Conservation (phyloP, 768 basidiomycete genomes). For the Chalciporus sphaerocephalus region DNA sequence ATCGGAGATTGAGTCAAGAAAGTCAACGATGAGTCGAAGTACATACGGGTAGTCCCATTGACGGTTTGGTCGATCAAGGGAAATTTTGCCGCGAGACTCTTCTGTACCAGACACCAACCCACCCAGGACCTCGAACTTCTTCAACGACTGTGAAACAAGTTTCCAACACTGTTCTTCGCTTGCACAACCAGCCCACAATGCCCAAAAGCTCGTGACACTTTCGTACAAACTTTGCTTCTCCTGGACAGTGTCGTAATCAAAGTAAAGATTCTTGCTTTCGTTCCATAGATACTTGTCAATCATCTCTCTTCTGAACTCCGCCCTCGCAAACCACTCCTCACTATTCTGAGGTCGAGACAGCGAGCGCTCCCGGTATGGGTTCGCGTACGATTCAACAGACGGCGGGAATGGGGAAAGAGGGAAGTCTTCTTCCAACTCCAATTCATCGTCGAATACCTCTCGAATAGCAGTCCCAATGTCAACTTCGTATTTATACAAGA, state of each 20-base stretch:
- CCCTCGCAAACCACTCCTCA: constrained; percentile 91
- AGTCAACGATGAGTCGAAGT: constrained; percentile 5
- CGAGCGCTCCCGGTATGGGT: constrained; percentile 56
- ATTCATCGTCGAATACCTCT: constrained; percentile 89
- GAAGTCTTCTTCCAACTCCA: constrained; percentile 92
- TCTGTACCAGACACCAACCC: constrained; percentile 96
- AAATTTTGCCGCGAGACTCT: constrained; percentile 92
- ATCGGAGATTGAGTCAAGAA: constrained; percentile 4
- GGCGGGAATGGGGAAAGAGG: constrained; percentile 89
- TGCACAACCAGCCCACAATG: constrained; percentile 95
- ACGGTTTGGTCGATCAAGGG: constrained; percentile 92
- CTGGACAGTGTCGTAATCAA: constrained; percentile 91
- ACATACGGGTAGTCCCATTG: constrained; percentile 98
- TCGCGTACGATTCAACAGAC: constrained; percentile 63
- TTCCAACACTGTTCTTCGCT: constrained; percentile 93
- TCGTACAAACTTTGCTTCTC: constrained; percentile 93
- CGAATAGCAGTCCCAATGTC: constrained; percentile 98
- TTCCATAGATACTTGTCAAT: constrained; percentile 98
- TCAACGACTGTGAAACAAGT: constrained; percentile 80
- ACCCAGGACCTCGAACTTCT: constrained; percentile 95
- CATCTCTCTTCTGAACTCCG: constrained; percentile 72
- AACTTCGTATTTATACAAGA: constrained; percentile 97
- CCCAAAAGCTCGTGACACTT: constrained; percentile 95
- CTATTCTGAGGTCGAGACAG: constrained; percentile 61
- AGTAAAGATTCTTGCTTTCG: constrained; percentile 89